Base-by-base conservation (phyloP, 129 eudicot species). In the Helianthus tuberosus region DNA sequence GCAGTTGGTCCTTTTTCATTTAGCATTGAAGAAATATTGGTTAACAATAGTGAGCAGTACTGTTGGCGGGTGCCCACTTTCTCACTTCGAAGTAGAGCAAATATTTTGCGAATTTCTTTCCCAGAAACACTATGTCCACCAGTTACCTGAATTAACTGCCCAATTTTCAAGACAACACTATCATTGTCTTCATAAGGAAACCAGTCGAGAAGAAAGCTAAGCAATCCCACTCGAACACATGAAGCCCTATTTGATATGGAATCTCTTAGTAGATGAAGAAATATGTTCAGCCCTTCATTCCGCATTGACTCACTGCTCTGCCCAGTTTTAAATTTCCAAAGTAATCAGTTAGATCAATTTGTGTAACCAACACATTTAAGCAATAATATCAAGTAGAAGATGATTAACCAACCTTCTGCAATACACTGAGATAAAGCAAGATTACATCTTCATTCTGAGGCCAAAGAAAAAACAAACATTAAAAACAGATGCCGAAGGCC, bases 111-210 rank as follows among this genome's bases (percentile, higher is more conserved):
- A 36, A 95, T 95, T 77, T 91, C 97, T 87, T 91, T 95, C 27
- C 99, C 99, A 46, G 97, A 91, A 79, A 95, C 90, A 79, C 99
- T 95, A 75, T 95, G 99, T 32, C 96, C 99, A 63, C 99, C 99
- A 75, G 77, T 85, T 36, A 95, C 93, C 84, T 95, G 99, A 71
- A 95, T 89, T 68, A 95, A 76, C 76, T 88, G 97, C 58, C 96
- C 87, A 65, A 95, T 81, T 86, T 85, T 87, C 74, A 83, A 74
- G 80, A 91, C 87, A 20, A 78, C 89, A 54, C 79, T 79, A 36
- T 86, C 93, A 65, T 85, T 76, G 17, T 87, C 90, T 69, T 91
- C 97, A 78, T 67, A 80, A 14, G 97, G 81, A 81, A 95, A 95
- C 99, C 99, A 95, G 76, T 91, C 92, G 78, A 95, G 89, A 80